A percentile compares a stretch with the other conserved stretches of the same genome.
These are phyloP conservation scores for Pyrus pyrifolia DNA, from an alignment of 306 rosid genomes.

Conservation along the genomic window DNA sequence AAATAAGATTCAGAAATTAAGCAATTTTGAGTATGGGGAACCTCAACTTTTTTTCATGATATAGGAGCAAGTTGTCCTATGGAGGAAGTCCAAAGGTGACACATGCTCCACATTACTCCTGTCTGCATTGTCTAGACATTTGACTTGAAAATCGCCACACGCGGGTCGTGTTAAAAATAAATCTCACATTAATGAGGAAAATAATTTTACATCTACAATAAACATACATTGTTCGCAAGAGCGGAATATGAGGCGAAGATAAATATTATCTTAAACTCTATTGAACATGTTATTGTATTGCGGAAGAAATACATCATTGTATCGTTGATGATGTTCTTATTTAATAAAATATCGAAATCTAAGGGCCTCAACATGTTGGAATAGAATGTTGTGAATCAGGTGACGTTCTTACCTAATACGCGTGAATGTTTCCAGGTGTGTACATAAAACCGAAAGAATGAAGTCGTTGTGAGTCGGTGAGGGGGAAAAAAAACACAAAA, in stretches of 20 bases:
- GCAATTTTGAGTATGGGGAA: neutral
- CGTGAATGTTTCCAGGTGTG: neutral
- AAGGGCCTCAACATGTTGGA: neutral
- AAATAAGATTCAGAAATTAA: too few relatives aligned
- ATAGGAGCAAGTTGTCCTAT: too few relatives aligned
- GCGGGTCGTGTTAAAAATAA: rapidly evolving
- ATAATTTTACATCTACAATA: too few relatives aligned
- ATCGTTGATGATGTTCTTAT: neutral
- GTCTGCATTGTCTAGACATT: rapidly evolving
- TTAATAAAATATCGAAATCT: neutral
- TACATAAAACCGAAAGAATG: neutral
- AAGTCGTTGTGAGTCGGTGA: neutral
- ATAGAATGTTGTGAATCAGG: neutral
- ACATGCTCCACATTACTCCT: neutral
- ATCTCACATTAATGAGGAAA: too few relatives aligned
- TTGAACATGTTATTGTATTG: neutral
- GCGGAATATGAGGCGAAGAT: too few relatives aligned
- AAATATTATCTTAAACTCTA: too few relatives aligned
- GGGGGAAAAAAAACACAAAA: too few relatives aligned
- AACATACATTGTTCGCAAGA: too few relatives aligned
- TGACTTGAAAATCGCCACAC: too few relatives aligned
- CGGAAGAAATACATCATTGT: neutral
- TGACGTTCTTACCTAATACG: too few relatives aligned
- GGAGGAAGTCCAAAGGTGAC: rapidly evolving
- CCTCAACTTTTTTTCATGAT: too few relatives aligned